Conservation (phyloP, 208 protist species). For the Crithidia acanthocephali region DNA sequence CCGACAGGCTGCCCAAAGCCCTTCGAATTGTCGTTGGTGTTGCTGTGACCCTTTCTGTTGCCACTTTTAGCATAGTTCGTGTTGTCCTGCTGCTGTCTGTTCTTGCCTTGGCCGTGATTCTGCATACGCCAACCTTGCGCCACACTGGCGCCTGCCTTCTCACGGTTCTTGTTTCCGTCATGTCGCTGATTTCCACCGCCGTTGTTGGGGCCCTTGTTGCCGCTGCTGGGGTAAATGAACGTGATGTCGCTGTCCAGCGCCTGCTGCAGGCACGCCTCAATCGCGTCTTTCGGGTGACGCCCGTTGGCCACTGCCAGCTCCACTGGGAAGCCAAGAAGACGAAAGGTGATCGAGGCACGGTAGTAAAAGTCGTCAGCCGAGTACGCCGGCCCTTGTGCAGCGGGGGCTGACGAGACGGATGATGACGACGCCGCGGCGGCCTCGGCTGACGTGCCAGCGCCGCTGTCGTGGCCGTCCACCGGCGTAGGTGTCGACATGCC, state of each 20-base stretch:
- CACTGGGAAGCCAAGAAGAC: constrained; percentile 82
- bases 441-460: not conserved
- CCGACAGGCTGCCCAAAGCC: not conserved
- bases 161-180: not conserved
- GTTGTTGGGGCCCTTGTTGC: not conserved
- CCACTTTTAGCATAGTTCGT: too few species aligned
- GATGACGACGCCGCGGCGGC: constrained; percentile 3
- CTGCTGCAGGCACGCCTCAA: constrained; percentile 68
- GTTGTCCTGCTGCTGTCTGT: not conserved
- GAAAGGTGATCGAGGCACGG: constrained; percentile 80
- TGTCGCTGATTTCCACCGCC: not conserved
- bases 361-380: constrained; percentile 37
- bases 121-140: not conserved
- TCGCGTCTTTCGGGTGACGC: constrained; percentile 35
- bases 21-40: too few species aligned
- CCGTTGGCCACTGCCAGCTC: constrained; percentile 79
- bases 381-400: too few species aligned
- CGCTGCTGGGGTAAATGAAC: constrained; percentile 50
- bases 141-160: not conserved
- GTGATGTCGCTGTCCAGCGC: constrained; percentile 80
- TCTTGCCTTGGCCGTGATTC: not conserved
- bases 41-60: too few species aligned
- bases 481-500: not conserved
- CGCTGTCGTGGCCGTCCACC: not conserved
- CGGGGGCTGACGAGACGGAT: too few species aligned